Evolutionary conservation across 179 eudicot genomes (phyloP).

Genomic region (Sideroxylon spinosum): DNA sequence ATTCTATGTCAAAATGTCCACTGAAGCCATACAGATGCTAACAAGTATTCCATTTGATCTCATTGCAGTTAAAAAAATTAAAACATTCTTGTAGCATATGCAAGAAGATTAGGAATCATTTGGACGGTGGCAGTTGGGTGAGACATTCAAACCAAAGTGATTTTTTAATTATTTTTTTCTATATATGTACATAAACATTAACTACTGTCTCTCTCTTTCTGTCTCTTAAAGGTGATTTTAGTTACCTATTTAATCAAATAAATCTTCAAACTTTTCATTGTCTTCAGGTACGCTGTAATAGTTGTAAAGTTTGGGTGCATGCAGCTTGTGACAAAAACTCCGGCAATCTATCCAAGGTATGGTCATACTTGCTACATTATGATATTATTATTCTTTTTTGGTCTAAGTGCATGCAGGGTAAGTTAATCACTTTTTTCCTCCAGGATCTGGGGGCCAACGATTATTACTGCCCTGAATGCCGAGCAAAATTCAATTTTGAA

Average conservation of each 20-base stretch:
- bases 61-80: conserved; percentile 62
- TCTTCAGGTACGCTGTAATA: conserved; percentile 20
- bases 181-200: neutral
- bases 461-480: conserved; percentile 75
- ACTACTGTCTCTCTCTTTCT: neutral
- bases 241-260: neutral
- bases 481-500: conserved; percentile 63
- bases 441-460: conserved; percentile 55
- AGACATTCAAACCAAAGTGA: conserved; percentile 25
- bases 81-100: conserved; percentile 93
- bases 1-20: neutral
- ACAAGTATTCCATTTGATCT: conserved; percentile 12
- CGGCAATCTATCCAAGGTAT: conserved; percentile 50
- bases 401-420: neutral
- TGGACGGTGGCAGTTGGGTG: conserved; percentile 92
- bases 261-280: neutral
- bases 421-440: conserved; percentile 5
- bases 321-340: conserved; percentile 22
- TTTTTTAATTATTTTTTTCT: neutral
- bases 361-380: neutral
- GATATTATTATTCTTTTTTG: neutral
- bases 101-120: conserved; percentile 79
- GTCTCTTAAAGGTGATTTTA: neutral
- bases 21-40: conserved; percentile 1
- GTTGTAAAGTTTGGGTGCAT: conserved; percentile 27